Conservation (phyloP, 2,329 filamentous ascomycete genomes). For the Sporothrix luriei region DNA sequence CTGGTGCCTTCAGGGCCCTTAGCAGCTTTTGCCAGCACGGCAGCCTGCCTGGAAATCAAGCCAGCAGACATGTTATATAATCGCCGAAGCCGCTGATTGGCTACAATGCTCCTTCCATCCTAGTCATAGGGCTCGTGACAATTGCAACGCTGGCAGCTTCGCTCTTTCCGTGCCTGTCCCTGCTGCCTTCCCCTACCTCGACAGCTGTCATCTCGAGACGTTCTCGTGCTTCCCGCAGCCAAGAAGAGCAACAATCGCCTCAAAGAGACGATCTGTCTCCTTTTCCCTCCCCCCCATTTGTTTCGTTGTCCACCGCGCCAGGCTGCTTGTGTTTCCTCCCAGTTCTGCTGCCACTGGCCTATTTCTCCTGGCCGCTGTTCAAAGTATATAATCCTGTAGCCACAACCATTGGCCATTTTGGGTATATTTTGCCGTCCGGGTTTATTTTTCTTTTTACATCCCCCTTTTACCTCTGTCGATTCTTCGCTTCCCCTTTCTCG, state of each 20-base stretch:
- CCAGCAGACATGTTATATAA: slow-evolving; percentile 24
- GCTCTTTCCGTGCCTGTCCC: background rate
- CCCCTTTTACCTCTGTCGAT: background rate
- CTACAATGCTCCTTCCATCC: background rate
- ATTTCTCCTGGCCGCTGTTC: slow-evolving; percentile 5
- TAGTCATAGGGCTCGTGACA: slow-evolving; percentile 31
- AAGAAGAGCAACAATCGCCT: slow-evolving; percentile 1
- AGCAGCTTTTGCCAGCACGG: background rate
- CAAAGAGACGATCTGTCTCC: slow-evolving; percentile 16
- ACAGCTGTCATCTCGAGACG: slow-evolving; percentile 30
- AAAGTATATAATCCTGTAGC: slow-evolving; percentile 3
- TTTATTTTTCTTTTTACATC: background rate
- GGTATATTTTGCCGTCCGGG: slow-evolving; percentile 18
- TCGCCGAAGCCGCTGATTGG: slow-evolving; percentile 30
- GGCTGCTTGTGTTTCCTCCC: background rate
- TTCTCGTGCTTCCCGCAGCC: background rate
- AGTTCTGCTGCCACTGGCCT: slow-evolving; percentile 7
- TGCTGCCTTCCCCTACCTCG: slow-evolving; percentile 17
- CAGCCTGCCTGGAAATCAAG: background rate
- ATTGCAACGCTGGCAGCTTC: slow-evolving; percentile 37
- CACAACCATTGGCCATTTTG: slow-evolving; percentile 18
- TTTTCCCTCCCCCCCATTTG: background rate
- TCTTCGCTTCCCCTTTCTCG: background rate
- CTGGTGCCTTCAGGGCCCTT: background rate
- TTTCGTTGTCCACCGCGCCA: background rate